Evolutionary conservation across 208 protist genomes (phyloP).

Genomic region (Acanthamoeba lenticulata): DNA sequence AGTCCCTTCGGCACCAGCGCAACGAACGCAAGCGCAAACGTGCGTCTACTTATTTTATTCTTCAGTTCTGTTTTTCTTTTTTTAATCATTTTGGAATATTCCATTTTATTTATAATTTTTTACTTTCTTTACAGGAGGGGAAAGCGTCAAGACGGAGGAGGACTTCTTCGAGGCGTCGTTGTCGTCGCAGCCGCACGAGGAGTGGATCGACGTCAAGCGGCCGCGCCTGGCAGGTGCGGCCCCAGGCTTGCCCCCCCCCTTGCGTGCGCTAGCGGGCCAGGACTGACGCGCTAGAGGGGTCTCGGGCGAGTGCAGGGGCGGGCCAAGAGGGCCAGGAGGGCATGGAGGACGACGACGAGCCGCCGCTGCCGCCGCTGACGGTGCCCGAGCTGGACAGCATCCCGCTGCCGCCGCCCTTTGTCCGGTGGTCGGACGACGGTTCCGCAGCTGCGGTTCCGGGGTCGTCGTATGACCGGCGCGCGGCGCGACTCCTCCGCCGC

Average conservation of each 20-base stretch:
- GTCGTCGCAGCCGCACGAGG: not conserved
- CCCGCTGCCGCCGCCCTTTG: constrained; percentile 12
- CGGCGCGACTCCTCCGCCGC: not conserved
- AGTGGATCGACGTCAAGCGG: constrained; percentile 13
- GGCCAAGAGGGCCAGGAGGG: not conserved
- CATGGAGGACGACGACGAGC: not conserved
- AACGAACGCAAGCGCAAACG: not conserved
- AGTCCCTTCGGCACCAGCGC: not conserved
- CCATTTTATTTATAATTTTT: too few species aligned
- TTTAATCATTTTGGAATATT: too few species aligned
- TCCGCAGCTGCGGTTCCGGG: too few species aligned
- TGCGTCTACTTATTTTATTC: not conserved
- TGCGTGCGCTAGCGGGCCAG: too few species aligned
- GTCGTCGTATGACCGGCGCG: not conserved
- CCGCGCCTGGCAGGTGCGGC: not conserved
- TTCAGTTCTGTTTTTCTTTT: too few species aligned
- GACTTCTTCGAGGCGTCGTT: not conserved
- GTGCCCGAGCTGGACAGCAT: not conserved
- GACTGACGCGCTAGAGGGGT: too few species aligned
- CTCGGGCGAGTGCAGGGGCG: not conserved
- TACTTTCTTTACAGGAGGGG: not conserved
- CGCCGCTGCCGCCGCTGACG: not conserved
- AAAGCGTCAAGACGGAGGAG: not conserved
- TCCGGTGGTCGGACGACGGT: not conserved
- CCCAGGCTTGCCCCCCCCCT: too few species aligned